Evolutionary conservation across 176 grass and related monocot species (phyloP).

Genomic region (Bonia amplexicaulis): DNA sequence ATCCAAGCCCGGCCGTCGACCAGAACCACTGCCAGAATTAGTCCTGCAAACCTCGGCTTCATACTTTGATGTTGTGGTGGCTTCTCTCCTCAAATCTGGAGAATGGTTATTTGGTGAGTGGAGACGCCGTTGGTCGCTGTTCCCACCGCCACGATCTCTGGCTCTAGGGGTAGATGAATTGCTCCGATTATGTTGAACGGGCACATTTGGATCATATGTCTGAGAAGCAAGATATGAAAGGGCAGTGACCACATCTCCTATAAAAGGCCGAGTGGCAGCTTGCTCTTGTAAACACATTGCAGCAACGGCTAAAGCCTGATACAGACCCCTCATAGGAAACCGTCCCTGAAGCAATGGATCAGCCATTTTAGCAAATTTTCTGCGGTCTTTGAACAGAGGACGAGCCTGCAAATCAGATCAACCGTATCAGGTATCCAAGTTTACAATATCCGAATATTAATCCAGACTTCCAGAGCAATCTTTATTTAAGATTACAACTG

Average conservation of each 20-base stretch:
- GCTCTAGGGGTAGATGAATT: constrained; percentile 63
- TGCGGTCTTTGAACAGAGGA: constrained; percentile 88
- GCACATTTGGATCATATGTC: constrained; percentile 63
- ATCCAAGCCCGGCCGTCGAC: constrained; percentile 57
- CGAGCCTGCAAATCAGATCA: constrained; percentile 75
- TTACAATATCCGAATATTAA: background rate
- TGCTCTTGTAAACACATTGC: constrained; percentile 99
- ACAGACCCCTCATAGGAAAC: constrained; percentile 88
- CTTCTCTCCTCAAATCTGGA: constrained; percentile 60
- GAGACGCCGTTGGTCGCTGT: constrained; percentile 41
- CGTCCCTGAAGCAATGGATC: constrained; percentile 70
- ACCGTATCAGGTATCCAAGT: constrained; percentile 25
- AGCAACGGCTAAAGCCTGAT: constrained; percentile 93
- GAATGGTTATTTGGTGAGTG: constrained; percentile 63
- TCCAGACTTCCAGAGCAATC: background rate
- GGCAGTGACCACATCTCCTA: constrained; percentile 96
- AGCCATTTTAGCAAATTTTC: constrained; percentile 94
- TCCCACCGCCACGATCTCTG: constrained; percentile 20
- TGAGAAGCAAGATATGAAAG: constrained; percentile 99
- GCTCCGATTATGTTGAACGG: constrained; percentile 41
- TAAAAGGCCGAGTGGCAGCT: constrained; percentile 84
- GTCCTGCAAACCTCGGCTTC: constrained; percentile 43
- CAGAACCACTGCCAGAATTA: constrained; percentile 60
- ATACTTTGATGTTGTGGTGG: constrained; percentile 9
- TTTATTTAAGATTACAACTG: constrained; percentile 21